Evolutionary conservation across 1,284 basidiomycete species (phyloP).

Genomic region (Austroboletus novae-zelandiae): DNA sequence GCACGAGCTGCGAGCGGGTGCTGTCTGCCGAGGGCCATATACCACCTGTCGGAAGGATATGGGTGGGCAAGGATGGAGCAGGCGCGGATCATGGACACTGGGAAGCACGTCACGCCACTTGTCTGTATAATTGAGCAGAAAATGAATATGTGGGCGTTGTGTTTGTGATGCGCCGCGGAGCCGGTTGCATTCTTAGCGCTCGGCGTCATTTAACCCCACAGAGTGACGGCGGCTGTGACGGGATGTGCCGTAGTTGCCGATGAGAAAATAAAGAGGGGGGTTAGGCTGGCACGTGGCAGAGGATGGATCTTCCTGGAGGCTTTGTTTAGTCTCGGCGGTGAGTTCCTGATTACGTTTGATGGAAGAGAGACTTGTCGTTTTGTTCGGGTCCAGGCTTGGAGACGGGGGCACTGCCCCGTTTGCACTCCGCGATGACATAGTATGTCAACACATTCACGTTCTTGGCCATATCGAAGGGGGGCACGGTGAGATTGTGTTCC

Average conservation of each 20-base stretch:
- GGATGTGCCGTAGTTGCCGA: not conserved
- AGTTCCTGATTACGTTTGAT: constrained; percentile 16
- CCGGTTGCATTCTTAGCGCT: constrained; percentile 7
- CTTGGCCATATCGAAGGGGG: not conserved
- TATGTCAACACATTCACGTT: constrained; percentile 10
- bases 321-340: not conserved
- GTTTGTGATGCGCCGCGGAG: not conserved
- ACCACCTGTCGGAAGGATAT: constrained; percentile 64
- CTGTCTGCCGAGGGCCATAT: constrained; percentile 65
- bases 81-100: constrained; percentile 37
- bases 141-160: not conserved
- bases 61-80: constrained; percentile 35
- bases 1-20: constrained; percentile 57
- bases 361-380: constrained; percentile 6
- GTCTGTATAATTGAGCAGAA: constrained; percentile 35
- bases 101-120: constrained; percentile 54
- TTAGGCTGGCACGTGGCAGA: constrained; percentile 7
- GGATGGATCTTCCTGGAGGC: not conserved
- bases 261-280: constrained; percentile 2
- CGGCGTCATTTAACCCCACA: not conserved
- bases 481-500: constrained; percentile 18
- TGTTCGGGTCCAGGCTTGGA: constrained; percentile 6
- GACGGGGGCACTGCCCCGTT: not conserved
- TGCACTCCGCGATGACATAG: constrained; percentile 27
- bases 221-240: not conserved